Evolutionary conservation across 371 early-diverging fungal genomes (phyloP).

Genomic region (Apophysomyces trapeziformis): DNA sequence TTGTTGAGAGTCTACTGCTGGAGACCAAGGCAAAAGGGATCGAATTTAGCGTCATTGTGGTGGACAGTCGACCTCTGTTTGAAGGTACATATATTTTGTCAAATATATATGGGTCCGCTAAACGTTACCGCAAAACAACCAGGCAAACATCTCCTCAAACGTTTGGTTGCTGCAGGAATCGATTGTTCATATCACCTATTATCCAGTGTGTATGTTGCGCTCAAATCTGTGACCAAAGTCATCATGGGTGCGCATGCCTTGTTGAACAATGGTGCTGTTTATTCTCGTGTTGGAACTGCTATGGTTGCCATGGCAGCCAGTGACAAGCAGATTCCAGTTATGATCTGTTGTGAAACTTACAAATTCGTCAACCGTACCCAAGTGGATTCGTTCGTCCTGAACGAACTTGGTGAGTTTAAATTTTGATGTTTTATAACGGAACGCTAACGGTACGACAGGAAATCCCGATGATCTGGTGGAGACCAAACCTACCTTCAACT

Average conservation of each 20-base stretch:
- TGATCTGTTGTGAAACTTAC: slow-evolving; percentile 95
- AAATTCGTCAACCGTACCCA: slow-evolving; percentile 94
- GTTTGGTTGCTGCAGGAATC: slow-evolving; percentile 72
- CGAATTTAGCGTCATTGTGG: slow-evolving; percentile 91
- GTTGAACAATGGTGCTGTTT: slow-evolving; percentile 91
- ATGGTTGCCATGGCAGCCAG: slow-evolving; percentile 92
- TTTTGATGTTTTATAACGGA: neutral
- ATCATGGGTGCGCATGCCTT: slow-evolving; percentile 93
- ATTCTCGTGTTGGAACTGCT: slow-evolving; percentile 93
- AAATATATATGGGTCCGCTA: neutral
- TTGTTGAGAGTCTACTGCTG: slow-evolving; percentile 77
- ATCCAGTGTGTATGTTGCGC: slow-evolving; percentile 71
- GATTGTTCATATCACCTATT: slow-evolving; percentile 78
- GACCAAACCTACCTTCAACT: slow-evolving; percentile 46
- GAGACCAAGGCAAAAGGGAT: slow-evolving; percentile 79
- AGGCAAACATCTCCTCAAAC: slow-evolving; percentile 72
- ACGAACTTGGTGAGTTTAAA: slow-evolving; percentile 79
- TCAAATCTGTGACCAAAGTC: slow-evolving; percentile 90
- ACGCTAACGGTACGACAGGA: slow-evolving; percentile 39
- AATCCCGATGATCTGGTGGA: slow-evolving; percentile 82
- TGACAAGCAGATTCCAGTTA: slow-evolving; percentile 89
- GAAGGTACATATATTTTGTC: slow-evolving; percentile 64
- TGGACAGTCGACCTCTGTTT: slow-evolving; percentile 89
- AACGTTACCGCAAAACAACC: neutral
- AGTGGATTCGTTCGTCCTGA: slow-evolving; percentile 94